phyloP scores from a whole-genome alignment of 441 rosid species.

The Populus hybrid region DNA sequence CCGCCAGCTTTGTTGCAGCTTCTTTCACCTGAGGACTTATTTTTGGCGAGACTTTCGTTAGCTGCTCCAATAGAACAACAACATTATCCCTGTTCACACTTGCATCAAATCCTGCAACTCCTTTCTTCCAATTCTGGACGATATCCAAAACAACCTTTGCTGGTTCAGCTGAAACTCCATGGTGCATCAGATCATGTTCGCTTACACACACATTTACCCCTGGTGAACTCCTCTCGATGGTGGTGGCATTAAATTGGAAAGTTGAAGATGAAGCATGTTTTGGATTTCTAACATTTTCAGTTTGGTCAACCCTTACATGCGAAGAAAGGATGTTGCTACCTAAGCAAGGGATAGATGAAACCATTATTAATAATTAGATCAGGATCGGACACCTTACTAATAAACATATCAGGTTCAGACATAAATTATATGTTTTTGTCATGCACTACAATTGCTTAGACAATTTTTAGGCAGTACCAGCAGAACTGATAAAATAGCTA shows the following conservation, averaged over 20 bases:
- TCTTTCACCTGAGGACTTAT: conserved; percentile 27
- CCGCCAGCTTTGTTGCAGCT: conserved; percentile 31
- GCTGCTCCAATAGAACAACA: conserved; percentile 31
- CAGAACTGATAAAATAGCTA: too few species aligned
- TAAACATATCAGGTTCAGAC: neutral
- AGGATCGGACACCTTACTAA: neutral
- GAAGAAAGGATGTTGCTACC: conserved; percentile 8
- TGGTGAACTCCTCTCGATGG: conserved; percentile 14
- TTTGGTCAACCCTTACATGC: conserved; percentile 24
- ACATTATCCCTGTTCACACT: conserved; percentile 20
- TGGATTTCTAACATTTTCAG: conserved; percentile 18
- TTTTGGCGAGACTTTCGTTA: conserved; percentile 25
- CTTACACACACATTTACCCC: conserved; percentile 10
- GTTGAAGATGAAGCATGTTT: conserved; percentile 14
- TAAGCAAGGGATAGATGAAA: neutral
- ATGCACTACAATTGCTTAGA: neutral
- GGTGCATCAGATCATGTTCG: conserved; percentile 19
- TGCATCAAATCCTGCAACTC: conserved; percentile 25
- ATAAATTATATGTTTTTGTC: neutral
- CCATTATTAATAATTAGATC: neutral
- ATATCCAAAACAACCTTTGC: conserved; percentile 42
- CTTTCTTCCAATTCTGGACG: conserved; percentile 21
- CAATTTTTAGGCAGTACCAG: too few species aligned
- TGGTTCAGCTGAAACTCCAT: conserved; percentile 46
- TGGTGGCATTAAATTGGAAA: conserved; percentile 14